A percentile compares a stretch with the other conserved stretches of the same genome.
Evolutionary conservation across 2,329 filamentous ascomycete species (phyloP).

Genomic region (Ceratocystiopsis minuta): DNA sequence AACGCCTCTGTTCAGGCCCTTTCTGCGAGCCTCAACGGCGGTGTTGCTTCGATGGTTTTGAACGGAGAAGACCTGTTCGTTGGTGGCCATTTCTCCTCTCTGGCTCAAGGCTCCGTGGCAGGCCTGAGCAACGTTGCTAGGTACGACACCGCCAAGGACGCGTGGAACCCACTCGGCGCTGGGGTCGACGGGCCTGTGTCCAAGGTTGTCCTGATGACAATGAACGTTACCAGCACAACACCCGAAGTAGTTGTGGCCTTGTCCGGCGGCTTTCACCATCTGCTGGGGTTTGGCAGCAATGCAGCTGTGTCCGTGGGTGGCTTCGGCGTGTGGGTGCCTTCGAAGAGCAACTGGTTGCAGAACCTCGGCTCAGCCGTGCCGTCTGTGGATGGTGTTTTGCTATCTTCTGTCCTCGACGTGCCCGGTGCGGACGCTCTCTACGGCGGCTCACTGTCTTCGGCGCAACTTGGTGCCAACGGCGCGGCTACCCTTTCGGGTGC

Average conservation of each 20-base stretch:
- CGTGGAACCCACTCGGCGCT: slow-evolving; percentile 65
- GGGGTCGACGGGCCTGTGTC: slow-evolving; percentile 69
- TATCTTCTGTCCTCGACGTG: slow-evolving; percentile 47
- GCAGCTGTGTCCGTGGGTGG: slow-evolving; percentile 45
- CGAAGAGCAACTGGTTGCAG: slow-evolving; percentile 69
- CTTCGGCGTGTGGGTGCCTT: slow-evolving; percentile 85
- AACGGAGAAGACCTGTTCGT: slow-evolving; percentile 55
- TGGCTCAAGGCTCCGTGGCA: slow-evolving; percentile 38
- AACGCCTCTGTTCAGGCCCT: slow-evolving; percentile 42
- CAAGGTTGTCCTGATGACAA: slow-evolving; percentile 53
- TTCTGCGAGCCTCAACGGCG: slow-evolving; percentile 60
- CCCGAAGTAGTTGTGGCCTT: slow-evolving; percentile 62
- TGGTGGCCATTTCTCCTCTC: slow-evolving; percentile 70
- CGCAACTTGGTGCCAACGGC: slow-evolving; percentile 53
- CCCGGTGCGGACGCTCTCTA: slow-evolving; percentile 49
- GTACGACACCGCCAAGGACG: slow-evolving; percentile 49
- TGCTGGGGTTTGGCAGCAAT: slow-evolving; percentile 50
- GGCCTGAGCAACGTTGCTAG: slow-evolving; percentile 59
- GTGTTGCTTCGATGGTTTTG: slow-evolving; percentile 54
- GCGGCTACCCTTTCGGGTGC: slow-evolving; percentile 45
- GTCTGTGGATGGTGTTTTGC: slow-evolving; percentile 54
- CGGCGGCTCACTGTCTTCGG: slow-evolving; percentile 66
- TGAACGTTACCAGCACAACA: slow-evolving; percentile 56
- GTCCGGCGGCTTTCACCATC: slow-evolving; percentile 59
- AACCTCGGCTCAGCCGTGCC: slow-evolving; percentile 51